Evolutionary conservation across 768 basidiomycete genomes (phyloP).

Genomic region (Ephemerocybe angulata): DNA sequence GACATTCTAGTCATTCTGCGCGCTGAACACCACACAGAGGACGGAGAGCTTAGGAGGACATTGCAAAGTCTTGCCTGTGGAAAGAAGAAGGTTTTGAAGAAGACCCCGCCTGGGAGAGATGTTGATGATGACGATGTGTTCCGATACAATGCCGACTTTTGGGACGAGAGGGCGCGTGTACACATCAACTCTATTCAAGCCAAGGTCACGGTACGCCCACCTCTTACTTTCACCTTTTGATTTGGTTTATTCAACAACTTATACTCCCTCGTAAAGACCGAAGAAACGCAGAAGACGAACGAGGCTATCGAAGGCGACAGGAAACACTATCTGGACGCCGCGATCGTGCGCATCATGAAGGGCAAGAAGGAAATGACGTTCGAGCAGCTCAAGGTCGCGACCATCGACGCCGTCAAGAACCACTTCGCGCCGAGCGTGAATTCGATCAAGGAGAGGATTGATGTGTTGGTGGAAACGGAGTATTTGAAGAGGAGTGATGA

Average conservation of each 20-base stretch:
- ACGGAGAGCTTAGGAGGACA: slow-evolving; percentile 71
- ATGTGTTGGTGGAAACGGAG: slow-evolving; percentile 78
- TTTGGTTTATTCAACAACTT: neutral
- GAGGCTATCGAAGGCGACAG: slow-evolving; percentile 84
- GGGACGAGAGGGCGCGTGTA: slow-evolving; percentile 71
- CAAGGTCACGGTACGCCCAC: slow-evolving; percentile 72
- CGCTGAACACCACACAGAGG: slow-evolving; percentile 43
- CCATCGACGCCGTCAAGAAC: slow-evolving; percentile 81
- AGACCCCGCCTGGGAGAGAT: slow-evolving; percentile 74
- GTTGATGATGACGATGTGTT: slow-evolving; percentile 77
- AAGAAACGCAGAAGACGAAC: slow-evolving; percentile 83
- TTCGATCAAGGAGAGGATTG: slow-evolving; percentile 82
- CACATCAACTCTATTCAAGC: slow-evolving; percentile 96
- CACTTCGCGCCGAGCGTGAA: slow-evolving; percentile 85
- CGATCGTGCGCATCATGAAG: slow-evolving; percentile 97
- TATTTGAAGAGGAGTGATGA: slow-evolving; percentile 77
- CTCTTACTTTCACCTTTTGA: neutral
- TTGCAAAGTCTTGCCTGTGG: slow-evolving; percentile 92
- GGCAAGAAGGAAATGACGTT: slow-evolving; percentile 79
- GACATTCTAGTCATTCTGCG: slow-evolving; percentile 14
- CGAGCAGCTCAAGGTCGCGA: slow-evolving; percentile 75
- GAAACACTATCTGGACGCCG: slow-evolving; percentile 82
- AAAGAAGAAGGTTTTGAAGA: slow-evolving; percentile 83
- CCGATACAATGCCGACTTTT: slow-evolving; percentile 77
- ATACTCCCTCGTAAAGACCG: slow-evolving; percentile 48